phyloP scores from a whole-genome alignment of 1,284 basidiomycete genomes.

The Puccinia horiana region DNA sequence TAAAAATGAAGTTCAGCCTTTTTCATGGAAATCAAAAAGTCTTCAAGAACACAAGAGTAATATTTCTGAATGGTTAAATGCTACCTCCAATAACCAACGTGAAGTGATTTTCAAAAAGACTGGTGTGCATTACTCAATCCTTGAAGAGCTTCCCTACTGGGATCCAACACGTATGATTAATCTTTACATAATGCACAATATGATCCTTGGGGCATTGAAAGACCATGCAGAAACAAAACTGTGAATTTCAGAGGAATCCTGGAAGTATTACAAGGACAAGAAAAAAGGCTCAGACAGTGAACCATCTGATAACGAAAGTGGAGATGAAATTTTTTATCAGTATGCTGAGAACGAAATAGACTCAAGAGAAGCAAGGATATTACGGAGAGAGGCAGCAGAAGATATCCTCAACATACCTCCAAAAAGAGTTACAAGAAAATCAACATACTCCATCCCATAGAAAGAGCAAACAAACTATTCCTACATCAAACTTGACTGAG shows the following conservation, averaged over 20 bases:
- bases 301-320: not conserved
- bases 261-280: not conserved
- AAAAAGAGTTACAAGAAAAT: not conserved
- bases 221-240: slow-evolving; percentile 12
- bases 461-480: not conserved
- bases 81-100: not conserved
- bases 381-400: not conserved
- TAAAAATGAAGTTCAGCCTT: not conserved
- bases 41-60: slow-evolving; percentile 1
- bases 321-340: slow-evolving; percentile 16
- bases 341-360: slow-evolving; percentile 3
- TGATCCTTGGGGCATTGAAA: slow-evolving; percentile 18
- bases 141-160: slow-evolving; percentile 31
- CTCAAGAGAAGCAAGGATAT: not conserved
- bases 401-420: not conserved
- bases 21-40: not conserved
- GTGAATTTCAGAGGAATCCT: not conserved
- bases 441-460: not conserved
- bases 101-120: slow-evolving; percentile 4
- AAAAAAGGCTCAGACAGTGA: not conserved
- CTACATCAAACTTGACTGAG: slow-evolving; percentile 14
- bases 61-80: not conserved
- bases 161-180: slow-evolving; percentile 26
- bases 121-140: slow-evolving; percentile 6
- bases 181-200: slow-evolving; percentile 28